These are phyloP conservation scores for Ophiostoma montium DNA, from an alignment of 2,329 filamentous ascomycete species.

Conservation along the genomic window DNA sequence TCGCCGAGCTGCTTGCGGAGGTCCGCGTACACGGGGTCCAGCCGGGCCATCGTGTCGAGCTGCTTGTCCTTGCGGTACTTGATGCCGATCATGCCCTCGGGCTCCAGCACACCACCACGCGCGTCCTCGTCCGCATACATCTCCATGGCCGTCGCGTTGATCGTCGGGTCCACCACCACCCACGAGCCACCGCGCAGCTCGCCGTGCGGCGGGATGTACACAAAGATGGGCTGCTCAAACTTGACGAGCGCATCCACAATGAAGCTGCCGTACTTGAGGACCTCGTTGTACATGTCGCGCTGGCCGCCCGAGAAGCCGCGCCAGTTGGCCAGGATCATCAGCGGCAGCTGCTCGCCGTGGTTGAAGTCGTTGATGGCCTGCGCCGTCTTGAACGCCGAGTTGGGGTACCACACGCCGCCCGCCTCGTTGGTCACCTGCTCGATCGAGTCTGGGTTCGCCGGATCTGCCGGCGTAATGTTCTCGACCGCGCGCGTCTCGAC, in stretches of 20 bases:
- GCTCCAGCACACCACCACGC: slow-evolving; percentile 92
- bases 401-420: slow-evolving; percentile 98
- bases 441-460: slow-evolving; percentile 95
- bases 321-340: slow-evolving; percentile 99
- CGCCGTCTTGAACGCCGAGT: slow-evolving; percentile 98
- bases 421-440: slow-evolving; percentile 91
- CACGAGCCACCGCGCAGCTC: slow-evolving; percentile 98
- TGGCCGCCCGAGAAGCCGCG: slow-evolving; percentile 99
- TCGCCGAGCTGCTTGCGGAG: slow-evolving; percentile 63
- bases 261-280: slow-evolving; percentile 97
- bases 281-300: slow-evolving; percentile 99
- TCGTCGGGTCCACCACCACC: slow-evolving; percentile 97
- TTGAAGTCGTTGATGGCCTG: slow-evolving; percentile 99
- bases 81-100: slow-evolving; percentile 96
- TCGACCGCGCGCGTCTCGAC: slow-evolving; percentile 94
- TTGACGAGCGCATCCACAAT: slow-evolving; percentile 97
- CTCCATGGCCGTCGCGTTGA: slow-evolving; percentile 94
- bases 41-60: slow-evolving; percentile 89
- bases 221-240: slow-evolving; percentile 96
- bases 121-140: slow-evolving; percentile 97
- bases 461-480: slow-evolving; percentile 92
- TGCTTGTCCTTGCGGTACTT: slow-evolving; percentile 98
- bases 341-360: slow-evolving; percentile 89
- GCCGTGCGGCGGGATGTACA: slow-evolving; percentile 94
- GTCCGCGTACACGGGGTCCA: slow-evolving; percentile 69